Percentiles rank a stretch among this genome's conserved stretches.
Conservation (phyloP, 805 yeast species). For the Saturnispora diversa region DNA sequence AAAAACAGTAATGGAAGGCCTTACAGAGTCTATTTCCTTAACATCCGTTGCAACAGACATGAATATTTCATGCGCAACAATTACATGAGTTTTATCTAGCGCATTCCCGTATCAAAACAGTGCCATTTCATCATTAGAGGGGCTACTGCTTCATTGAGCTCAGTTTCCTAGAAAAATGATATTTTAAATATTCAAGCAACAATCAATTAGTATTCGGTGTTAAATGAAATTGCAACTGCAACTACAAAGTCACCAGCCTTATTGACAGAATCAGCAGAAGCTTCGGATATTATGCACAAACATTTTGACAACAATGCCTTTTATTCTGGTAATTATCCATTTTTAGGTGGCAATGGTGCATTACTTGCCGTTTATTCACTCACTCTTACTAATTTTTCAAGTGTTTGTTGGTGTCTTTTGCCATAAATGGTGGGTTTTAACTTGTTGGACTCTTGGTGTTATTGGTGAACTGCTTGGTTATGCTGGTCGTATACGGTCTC, state of each 20-base stretch:
- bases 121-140: conserved; percentile 1
- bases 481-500: conserved; percentile 42
- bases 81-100: conserved; percentile 12
- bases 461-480: conserved; percentile 59
- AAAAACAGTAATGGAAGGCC: background rate
- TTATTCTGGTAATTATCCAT: conserved; percentile 41
- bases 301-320: conserved; percentile 15
- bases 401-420: conserved; percentile 35
- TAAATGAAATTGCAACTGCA: conserved; percentile 23
- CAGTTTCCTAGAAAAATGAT: conserved; percentile 7
- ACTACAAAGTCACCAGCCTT: conserved; percentile 17
- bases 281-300: conserved; percentile 18
- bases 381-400: conserved; percentile 36
- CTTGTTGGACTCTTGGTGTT: conserved; percentile 46
- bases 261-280: conserved; percentile 20
- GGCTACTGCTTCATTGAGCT: conserved; percentile 6
- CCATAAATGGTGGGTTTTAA: conserved; percentile 58
- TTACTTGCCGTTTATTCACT: conserved; percentile 49
- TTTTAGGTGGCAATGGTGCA: conserved; percentile 48
- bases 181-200: conserved; percentile 19
- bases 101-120: conserved; percentile 8
- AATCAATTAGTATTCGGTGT: conserved; percentile 18
- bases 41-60: conserved; percentile 10
- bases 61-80: conserved; percentile 12
- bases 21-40: background rate